Conservation (phyloP, 192 early-diverging fungal species). For the Gryganskiella cystojenkinii region DNA sequence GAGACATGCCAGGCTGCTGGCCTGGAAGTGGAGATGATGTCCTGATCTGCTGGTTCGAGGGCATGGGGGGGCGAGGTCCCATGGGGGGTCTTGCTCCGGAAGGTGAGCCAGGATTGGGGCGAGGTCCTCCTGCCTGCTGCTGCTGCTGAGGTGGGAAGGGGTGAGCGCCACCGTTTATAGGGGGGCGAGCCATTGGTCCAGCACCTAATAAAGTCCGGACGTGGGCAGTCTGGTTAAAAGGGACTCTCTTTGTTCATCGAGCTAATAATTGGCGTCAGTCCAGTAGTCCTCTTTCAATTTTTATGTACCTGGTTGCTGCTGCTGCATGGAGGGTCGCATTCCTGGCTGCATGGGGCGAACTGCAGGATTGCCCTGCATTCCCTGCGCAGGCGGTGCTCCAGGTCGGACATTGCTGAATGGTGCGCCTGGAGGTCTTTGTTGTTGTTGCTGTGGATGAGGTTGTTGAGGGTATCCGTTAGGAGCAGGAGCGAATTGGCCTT, state of each 20-base stretch:
- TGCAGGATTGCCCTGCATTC: slow-evolving; percentile 15
- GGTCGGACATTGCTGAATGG: slow-evolving; percentile 20
- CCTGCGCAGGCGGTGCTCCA: slow-evolving; percentile 16
- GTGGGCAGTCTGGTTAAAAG: background rate
- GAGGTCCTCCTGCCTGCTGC: slow-evolving; percentile 21
- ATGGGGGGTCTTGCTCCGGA: slow-evolving; percentile 28
- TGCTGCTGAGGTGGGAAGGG: slow-evolving; percentile 20
- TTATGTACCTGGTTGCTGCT: too few relatives aligned
- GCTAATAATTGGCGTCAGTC: too few relatives aligned
- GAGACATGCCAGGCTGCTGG: slow-evolving; percentile 7
- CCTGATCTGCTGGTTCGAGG: slow-evolving; percentile 35
- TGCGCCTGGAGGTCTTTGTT: slow-evolving; percentile 12
- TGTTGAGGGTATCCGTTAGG: slow-evolving; percentile 32
- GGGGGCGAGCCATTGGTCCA: slow-evolving; percentile 16
- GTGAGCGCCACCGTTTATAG: slow-evolving; percentile 12
- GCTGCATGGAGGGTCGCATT: background rate
- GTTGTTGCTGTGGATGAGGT: slow-evolving; percentile 9
- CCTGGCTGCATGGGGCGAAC: slow-evolving; percentile 31
- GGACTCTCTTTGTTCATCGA: too few relatives aligned
- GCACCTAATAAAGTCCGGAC: background rate
- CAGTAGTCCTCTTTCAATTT: too few relatives aligned
- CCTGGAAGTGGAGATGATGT: slow-evolving; percentile 37
- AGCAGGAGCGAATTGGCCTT: slow-evolving; percentile 21
- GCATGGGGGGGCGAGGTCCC: slow-evolving; percentile 29
- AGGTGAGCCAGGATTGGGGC: slow-evolving; percentile 24